Conservation (phyloP, 768 basidiomycete genomes). For the Termitomyces sp. region DNA sequence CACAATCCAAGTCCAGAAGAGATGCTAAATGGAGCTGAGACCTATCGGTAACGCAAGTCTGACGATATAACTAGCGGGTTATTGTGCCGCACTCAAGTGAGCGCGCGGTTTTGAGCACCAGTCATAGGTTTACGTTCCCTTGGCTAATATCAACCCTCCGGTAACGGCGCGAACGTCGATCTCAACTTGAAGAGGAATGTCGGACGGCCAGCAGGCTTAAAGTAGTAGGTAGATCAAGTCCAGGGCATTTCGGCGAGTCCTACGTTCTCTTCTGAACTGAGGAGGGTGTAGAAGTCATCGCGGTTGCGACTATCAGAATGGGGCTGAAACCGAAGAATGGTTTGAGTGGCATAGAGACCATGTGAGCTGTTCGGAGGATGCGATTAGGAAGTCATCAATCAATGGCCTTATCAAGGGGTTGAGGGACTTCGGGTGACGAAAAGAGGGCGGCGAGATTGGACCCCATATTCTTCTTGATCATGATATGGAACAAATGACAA, state of each 20-base stretch:
- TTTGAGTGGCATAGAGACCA: background rate
- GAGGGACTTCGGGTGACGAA: no score
- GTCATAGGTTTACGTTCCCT: background rate
- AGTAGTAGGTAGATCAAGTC: background rate
- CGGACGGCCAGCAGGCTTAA: background rate
- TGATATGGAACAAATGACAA: background rate
- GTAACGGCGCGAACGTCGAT: background rate
- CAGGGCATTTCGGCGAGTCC: background rate
- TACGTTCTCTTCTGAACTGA: background rate
- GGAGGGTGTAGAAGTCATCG: background rate
- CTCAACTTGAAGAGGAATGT: background rate
- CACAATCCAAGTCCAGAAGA: background rate
- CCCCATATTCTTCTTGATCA: background rate
- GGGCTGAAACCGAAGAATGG: background rate
- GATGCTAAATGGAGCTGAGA: background rate
- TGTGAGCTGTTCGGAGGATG: background rate
- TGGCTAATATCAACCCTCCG: background rate
- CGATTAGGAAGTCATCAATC: background rate
- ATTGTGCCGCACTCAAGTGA: no score
- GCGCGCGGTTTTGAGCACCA: no score
- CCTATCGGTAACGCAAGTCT: no score
- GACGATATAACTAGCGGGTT: no score
- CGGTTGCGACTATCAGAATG: background rate
- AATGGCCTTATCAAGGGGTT: background rate
- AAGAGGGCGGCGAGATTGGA: background rate